Conservation (phyloP, 352 stramenopile species). For the Pythium sukuiense region DNA sequence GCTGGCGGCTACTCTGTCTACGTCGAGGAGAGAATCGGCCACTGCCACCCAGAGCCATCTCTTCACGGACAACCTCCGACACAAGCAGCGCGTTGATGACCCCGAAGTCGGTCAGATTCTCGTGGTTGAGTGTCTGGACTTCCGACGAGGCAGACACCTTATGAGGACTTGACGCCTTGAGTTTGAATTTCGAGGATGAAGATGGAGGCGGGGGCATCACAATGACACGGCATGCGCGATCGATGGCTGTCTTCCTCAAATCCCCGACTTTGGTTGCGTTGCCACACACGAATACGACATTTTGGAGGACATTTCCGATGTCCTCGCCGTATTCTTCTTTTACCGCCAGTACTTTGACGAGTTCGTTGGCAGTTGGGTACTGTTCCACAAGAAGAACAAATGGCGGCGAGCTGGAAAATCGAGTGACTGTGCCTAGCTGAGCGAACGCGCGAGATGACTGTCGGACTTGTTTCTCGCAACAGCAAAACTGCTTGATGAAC, state of each 20-base stretch:
- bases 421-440: neutral
- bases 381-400: slow-evolving; percentile 31
- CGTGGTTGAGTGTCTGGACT: slow-evolving; percentile 8
- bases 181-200: slow-evolving; percentile 13
- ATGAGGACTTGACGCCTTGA: slow-evolving; percentile 8
- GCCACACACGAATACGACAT: slow-evolving; percentile 30
- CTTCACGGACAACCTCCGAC: slow-evolving; percentile 25
- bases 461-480: neutral
- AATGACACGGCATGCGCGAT: slow-evolving; percentile 23
- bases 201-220: slow-evolving; percentile 20
- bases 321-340: slow-evolving; percentile 28
- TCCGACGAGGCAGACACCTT: slow-evolving; percentile 1
- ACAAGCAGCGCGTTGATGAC: slow-evolving; percentile 34
- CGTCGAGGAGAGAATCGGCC: slow-evolving; percentile 20
- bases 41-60: slow-evolving; percentile 2
- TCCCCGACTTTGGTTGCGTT: slow-evolving; percentile 19
- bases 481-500: slow-evolving; percentile 22
- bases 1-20: slow-evolving; percentile 26
- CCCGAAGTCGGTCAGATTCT: slow-evolving; percentile 31
- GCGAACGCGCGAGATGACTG: neutral
- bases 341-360: slow-evolving; percentile 14
- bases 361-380: slow-evolving; percentile 18
- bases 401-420: neutral
- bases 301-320: slow-evolving; percentile 14
- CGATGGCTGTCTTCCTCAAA: slow-evolving; percentile 20